Evolutionary conservation across 768 basidiomycete genomes (phyloP).

Genomic region (Mycena amicta): DNA sequence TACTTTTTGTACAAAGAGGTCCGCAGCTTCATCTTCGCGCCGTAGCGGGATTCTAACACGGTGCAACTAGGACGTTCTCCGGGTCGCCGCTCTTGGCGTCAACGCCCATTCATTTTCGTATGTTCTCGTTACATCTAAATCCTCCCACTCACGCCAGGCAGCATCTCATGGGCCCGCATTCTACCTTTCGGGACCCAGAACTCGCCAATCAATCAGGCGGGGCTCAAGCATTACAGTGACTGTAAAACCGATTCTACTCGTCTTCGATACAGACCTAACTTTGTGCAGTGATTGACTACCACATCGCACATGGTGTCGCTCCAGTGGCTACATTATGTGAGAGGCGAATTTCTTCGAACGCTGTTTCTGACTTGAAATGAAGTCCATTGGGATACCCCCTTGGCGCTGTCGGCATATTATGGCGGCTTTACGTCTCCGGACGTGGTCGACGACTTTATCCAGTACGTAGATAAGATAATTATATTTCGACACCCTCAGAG

Average conservation of each 20-base stretch:
- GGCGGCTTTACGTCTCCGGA: constrained; percentile 49
- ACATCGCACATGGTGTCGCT: constrained; percentile 41
- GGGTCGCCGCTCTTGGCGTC: constrained; percentile 52
- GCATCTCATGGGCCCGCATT: constrained; percentile 55
- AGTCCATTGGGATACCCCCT: constrained; percentile 56
- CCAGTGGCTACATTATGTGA: constrained; percentile 55
- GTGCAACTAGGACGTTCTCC: constrained; percentile 36
- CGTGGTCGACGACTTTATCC: constrained; percentile 50
- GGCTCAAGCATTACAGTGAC: constrained; percentile 48
- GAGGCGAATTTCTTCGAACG: constrained; percentile 18
- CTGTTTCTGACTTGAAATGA: not conserved
- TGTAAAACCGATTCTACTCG: constrained; percentile 26
- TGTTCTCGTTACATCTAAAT: too few relatives aligned
- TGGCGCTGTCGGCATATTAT: constrained; percentile 50
- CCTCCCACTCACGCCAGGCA: constrained; percentile 19
- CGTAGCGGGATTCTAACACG: not conserved
- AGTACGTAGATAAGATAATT: too few relatives aligned
- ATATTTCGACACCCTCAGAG: too few relatives aligned
- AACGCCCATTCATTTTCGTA: constrained; percentile 58
- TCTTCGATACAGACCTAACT: not conserved
- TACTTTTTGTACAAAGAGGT: constrained; percentile 54
- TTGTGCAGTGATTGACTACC: constrained; percentile 47
- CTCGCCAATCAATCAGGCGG: constrained; percentile 52
- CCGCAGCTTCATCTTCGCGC: not conserved
- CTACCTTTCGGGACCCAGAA: constrained; percentile 51